Evolutionary conservation across 1,139 yeast genomes (phyloP).

Genomic region (Scheffersomyces stambukii): DNA sequence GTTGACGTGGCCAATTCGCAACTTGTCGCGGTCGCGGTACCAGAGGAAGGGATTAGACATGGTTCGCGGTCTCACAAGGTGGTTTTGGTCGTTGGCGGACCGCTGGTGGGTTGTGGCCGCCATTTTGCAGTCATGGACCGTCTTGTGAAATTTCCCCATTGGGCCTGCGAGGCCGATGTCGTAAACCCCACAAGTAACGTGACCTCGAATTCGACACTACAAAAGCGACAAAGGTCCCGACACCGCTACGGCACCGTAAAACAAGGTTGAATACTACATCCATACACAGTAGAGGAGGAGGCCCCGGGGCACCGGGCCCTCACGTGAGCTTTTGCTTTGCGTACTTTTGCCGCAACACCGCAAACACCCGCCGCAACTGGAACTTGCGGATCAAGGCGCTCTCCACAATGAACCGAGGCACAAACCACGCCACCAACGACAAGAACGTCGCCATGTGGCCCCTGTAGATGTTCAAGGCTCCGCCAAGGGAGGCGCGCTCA

Average conservation of each 20-base stretch:
- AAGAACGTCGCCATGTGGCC: slow-evolving; percentile 48
- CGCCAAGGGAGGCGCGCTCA: slow-evolving; percentile 36
- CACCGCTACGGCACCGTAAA: too few species aligned
- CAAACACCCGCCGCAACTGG: slow-evolving; percentile 32
- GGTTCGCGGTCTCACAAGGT: too few species aligned
- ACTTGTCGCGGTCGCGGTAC: slow-evolving; percentile 36
- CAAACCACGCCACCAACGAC: slow-evolving; percentile 25
- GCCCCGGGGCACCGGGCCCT: too few species aligned
- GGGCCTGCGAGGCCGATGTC: too few species aligned
- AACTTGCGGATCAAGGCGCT: slow-evolving; percentile 43
- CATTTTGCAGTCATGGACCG: too few species aligned
- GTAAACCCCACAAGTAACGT: too few species aligned
- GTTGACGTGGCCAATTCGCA: slow-evolving; percentile 37
- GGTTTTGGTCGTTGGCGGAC: too few species aligned
- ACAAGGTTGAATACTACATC: background rate
- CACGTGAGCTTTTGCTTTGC: slow-evolving; percentile 15
- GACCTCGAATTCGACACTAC: too few species aligned
- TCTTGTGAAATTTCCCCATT: too few species aligned
- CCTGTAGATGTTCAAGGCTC: slow-evolving; percentile 44
- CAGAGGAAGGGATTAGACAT: slow-evolving; percentile 22
- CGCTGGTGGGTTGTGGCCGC: too few species aligned
- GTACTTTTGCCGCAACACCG: slow-evolving; percentile 19
- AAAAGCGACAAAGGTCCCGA: too few species aligned
- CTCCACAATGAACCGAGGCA: slow-evolving; percentile 52
- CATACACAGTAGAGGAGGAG: too few species aligned